Base-by-base conservation (phyloP, 2,329 filamentous ascomycete genomes). In the Clonostachys rhizophaga region DNA sequence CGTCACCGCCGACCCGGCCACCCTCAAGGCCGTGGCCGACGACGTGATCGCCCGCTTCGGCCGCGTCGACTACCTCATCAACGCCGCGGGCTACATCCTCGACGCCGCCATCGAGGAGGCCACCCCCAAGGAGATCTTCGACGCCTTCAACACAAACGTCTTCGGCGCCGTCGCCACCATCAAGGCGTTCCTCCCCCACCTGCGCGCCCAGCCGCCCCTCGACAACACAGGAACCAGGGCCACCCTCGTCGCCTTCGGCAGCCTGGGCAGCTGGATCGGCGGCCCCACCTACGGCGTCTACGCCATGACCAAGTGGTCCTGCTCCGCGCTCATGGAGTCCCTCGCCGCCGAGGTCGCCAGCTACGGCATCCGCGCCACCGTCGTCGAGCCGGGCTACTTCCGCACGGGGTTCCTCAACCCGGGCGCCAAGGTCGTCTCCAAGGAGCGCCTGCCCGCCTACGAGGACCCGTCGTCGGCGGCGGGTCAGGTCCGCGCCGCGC, bases 371-470 rank as follows among this genome's bases (percentile, higher is more conserved):
- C 51, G 60, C 2, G 67, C 70, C 2, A 52, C 63, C 0, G 57
- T 67, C 2, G 59, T 80, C 3, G 76, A 78, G 50, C 75, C 76
- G 0, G 78, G 77, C 0, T 75, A 75, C 49, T 80, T 81, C 55
- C 70, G 76, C 4, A 80, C 76, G 0, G 61, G 56, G 0, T 72
- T 81, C 45, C 64, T 80, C 12, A 67, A 69, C 46, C 50, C 59
- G 0, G 66, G 62, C 1, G 60, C 56, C 2, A 56, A 52, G 41
- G 59, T 54, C 0, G 47, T 52, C 1, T 56, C 59, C 0, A 49
- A 59, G 42, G 58, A 64, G 13, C 59, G 66, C 1, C 53, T 65
- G 4, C 63, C 65, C 6, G 62, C 54, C 0, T 68, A 67, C 44
- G 54, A 57, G 3, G 61, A 60, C 7, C 58, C 57, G 46, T 37